Conservation (phyloP, 441 rosid genomes). For the Populus hybrid region DNA sequence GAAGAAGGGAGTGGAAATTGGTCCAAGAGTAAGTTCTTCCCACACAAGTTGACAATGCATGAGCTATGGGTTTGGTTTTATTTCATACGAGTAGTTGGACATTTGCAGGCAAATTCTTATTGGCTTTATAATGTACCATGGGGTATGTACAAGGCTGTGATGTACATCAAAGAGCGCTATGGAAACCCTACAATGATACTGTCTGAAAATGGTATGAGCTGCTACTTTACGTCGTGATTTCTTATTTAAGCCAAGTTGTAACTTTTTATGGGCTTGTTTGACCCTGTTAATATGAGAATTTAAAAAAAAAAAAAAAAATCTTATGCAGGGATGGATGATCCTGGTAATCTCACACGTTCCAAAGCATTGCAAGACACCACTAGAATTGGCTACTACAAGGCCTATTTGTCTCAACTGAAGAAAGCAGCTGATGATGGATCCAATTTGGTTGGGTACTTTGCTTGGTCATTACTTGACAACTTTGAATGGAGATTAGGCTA, state of each 20-base stretch:
- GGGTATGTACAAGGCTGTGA: conserved; percentile 87
- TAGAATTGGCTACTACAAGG: conserved; percentile 66
- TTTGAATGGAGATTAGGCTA: conserved; percentile 90
- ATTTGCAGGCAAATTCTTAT: conserved; percentile 62
- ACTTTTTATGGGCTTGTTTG: neutral
- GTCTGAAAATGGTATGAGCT: conserved; percentile 71
- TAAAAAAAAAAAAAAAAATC: neutral
- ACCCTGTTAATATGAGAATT: neutral
- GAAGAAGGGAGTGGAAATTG: conserved; percentile 67
- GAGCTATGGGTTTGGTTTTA: neutral
- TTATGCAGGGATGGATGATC: conserved; percentile 80
- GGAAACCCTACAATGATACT: conserved; percentile 79
- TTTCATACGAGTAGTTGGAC: neutral
- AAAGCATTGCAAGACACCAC: conserved; percentile 71
- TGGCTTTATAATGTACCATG: conserved; percentile 96
- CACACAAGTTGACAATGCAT: neutral
- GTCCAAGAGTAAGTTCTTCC: conserved; percentile 50
- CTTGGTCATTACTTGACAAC: conserved; percentile 94
- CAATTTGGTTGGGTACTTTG: conserved; percentile 77
- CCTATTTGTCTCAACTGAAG: conserved; percentile 72
- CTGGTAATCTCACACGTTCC: conserved; percentile 64
- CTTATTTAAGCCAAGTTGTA: too few species aligned
- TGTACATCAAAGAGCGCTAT: conserved; percentile 76
- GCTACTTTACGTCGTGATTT: neutral
- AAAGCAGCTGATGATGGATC: conserved; percentile 85